Evolutionary conservation across 169 alveolate genomes (phyloP).

Genomic region (Plasmodium adleri): DNA sequence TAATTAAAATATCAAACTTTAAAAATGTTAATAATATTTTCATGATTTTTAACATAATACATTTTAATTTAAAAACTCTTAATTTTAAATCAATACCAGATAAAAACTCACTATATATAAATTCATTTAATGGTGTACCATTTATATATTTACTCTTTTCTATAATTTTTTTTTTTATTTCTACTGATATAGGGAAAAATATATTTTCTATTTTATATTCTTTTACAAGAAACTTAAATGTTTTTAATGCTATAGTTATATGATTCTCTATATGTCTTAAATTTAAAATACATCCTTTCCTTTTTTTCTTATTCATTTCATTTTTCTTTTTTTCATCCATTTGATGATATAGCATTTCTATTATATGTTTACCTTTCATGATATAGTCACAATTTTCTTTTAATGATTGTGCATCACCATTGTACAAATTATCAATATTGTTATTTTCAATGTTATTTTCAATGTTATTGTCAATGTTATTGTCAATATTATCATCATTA

Average conservation of each 20-base stretch:
- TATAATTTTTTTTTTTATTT: slow-evolving; percentile 6
- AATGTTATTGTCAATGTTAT: neutral
- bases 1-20: slow-evolving; percentile 14
- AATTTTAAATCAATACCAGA: slow-evolving; percentile 65
- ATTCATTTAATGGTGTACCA: slow-evolving; percentile 63
- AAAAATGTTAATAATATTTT: slow-evolving; percentile 17
- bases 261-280: slow-evolving; percentile 22
- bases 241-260: slow-evolving; percentile 12
- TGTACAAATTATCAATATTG: neutral
- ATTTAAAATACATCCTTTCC: neutral
- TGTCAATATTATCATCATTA: neutral
- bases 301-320: slow-evolving; percentile 1
- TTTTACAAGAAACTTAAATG: slow-evolving; percentile 11
- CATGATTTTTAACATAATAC: slow-evolving; percentile 37
- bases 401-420: neutral
- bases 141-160: slow-evolving; percentile 60
- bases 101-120: slow-evolving; percentile 62
- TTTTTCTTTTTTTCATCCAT: neutral
- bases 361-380: neutral
- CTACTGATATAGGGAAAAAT: slow-evolving; percentile 46
- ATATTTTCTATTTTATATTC: slow-evolving; percentile 42
- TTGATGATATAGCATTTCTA: neutral
- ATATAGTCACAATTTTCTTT: neutral
- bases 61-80: slow-evolving; percentile 52
- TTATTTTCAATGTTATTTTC: neutral